phyloP scores from a whole-genome alignment of 257 asterid species.

The Plantago elongata region DNA sequence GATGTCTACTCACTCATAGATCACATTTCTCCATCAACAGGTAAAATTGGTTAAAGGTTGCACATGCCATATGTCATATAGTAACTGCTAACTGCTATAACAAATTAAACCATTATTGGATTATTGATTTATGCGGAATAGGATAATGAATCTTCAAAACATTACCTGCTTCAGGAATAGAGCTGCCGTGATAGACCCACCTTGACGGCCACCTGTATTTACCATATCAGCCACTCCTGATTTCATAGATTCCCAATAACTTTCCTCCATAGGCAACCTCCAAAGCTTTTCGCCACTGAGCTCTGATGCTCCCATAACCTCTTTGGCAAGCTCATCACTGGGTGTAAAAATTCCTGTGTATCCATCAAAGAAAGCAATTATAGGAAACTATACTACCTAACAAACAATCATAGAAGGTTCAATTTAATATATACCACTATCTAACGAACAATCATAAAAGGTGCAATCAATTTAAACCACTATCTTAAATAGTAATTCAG shows the following conservation, averaged over 20 bases:
- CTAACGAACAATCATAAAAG: not conserved
- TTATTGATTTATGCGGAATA: not conserved
- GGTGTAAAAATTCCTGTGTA: slow-evolving; percentile 83
- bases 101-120: not conserved
- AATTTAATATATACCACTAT: not conserved
- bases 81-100: not conserved
- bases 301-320: slow-evolving; percentile 78
- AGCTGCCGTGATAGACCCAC: slow-evolving; percentile 94
- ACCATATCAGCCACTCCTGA: slow-evolving; percentile 99
- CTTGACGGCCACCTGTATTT: slow-evolving; percentile 88
- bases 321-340: slow-evolving; percentile 77
- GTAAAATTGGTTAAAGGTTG: not conserved
- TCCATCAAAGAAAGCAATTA: not conserved
- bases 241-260: slow-evolving; percentile 94
- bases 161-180: slow-evolving; percentile 97
- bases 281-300: slow-evolving; percentile 81
- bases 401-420: not conserved
- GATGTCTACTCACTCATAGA: not conserved
- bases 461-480: not conserved
- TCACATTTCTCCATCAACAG: not conserved
- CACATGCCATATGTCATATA: not conserved
- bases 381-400: not conserved
- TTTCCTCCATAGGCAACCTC: slow-evolving; percentile 96
- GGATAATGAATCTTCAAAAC: not conserved
- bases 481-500: no score